phyloP scores from a whole-genome alignment of 441 rosid genomes.

The Arabidopsis lyrata region DNA sequence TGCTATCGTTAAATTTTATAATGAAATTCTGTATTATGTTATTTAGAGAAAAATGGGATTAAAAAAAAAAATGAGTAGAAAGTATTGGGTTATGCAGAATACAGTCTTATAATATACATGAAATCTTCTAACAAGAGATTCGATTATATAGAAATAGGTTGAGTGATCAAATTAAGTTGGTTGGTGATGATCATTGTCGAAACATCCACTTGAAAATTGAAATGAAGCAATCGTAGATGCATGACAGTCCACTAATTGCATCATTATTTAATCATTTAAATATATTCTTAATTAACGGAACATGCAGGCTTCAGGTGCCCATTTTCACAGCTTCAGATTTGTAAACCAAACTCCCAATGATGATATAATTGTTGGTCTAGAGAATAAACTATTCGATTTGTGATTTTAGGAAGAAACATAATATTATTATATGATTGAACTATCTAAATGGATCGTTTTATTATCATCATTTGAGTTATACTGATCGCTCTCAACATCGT shows the following conservation, averaged over 20 bases:
- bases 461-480: not conserved
- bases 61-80: not conserved
- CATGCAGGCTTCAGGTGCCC: conserved; percentile 24
- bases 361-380: not conserved
- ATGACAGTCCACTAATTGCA: conserved; percentile 30
- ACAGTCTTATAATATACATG: not conserved
- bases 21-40: not conserved
- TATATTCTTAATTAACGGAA: not conserved
- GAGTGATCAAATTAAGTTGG: conserved; percentile 24
- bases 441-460: not conserved
- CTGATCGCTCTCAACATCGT: not conserved
- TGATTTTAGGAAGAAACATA: not conserved
- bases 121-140: conserved; percentile 8
- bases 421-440: not conserved
- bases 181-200: conserved; percentile 16
- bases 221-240: conserved; percentile 24
- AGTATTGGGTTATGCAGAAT: conserved; percentile 11
- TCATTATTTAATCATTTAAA: not conserved
- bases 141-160: conserved; percentile 23
- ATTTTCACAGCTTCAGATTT: conserved; percentile 19
- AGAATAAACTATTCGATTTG: not conserved
- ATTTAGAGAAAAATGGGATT: not conserved
- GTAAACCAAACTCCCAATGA: not conserved
- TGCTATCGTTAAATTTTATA: not conserved
- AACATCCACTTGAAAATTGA: conserved; percentile 29